Base-by-base conservation (phyloP, 768 basidiomycete genomes). In the Podaxis pistillaris region DNA sequence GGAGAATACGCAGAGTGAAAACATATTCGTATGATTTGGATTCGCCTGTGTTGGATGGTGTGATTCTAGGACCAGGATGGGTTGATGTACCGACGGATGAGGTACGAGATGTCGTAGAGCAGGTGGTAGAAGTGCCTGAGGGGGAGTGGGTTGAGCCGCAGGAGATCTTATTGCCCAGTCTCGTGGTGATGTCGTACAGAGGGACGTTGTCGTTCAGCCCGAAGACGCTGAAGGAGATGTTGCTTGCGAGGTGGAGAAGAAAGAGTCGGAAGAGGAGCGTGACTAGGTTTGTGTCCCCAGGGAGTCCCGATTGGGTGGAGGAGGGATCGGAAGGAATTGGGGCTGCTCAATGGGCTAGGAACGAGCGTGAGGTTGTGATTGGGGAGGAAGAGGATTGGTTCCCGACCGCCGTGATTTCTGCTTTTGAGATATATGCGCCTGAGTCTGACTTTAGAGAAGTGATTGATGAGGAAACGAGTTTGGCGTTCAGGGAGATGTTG, bases 401-500 rank as follows among this genome's bases (percentile, higher is more conserved):
- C 47, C 61, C 61, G 7, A 62, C 61, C 4, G 47, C 38, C 11
- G 11, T 49, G 36, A 11, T 62, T 4, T 12, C 30, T 4, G 54
- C 61, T 2, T 62, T 56, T 26, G 54, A 56, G 19, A 19, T 62
- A 2, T 17, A 8, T 40, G 54, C 55, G 7, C 54, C 54, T 28
- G 61, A 62, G 4, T 47, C 19, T 33, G 61, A 62, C 7, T 51
- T 62, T 9, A 50, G 30, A 15, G 22, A 62, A 15, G 22, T 15
- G 17, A 62, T 62, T n/a, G 61, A 62, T 56, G 54, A 56, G 15
- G 61, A 62, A 36, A 62, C 61, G 46, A 62, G 49, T 47, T 49
- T 50, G 47, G 54, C 13, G 24, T 62, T 62, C 50, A 56, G 54
- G 46, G n/a, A 62, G 46, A 56, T 62, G 54, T 50, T 56, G 61